These are phyloP conservation scores for Brasilioporus rufonigricans DNA, from an alignment of 768 basidiomycete species.

Conservation along the genomic window DNA sequence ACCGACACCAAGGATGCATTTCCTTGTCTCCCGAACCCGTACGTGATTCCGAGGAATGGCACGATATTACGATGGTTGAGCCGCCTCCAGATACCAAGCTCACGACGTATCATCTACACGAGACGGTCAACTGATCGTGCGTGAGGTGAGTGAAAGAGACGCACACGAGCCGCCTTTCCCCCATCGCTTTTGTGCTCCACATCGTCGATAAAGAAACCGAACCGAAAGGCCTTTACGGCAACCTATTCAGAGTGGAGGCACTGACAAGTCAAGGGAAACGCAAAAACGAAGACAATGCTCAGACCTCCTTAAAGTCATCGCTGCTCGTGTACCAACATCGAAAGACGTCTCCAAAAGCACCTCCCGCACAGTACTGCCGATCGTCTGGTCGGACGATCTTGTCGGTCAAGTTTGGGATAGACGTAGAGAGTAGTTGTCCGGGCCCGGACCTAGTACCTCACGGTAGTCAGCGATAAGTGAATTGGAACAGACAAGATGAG, in stretches of 20 bases:
- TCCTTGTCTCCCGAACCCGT: conserved; percentile 21
- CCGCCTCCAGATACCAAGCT: background rate
- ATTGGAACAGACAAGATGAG: too few relatives aligned
- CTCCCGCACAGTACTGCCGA: background rate
- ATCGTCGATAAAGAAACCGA: background rate
- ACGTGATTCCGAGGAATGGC: conserved; percentile 11
- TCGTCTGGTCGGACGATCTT: background rate
- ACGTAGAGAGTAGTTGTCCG: background rate
- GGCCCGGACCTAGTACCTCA: background rate
- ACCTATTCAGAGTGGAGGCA: background rate
- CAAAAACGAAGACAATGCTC: background rate
- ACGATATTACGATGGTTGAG: background rate
- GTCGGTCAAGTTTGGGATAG: background rate
- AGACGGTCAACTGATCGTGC: background rate
- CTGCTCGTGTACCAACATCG: background rate
- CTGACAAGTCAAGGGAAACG: background rate
- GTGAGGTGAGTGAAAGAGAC: background rate
- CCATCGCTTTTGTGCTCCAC: background rate
- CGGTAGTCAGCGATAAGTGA: too few relatives aligned
- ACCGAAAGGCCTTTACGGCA: background rate
- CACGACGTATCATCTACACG: conserved; percentile 2
- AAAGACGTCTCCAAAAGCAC: background rate
- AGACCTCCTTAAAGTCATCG: background rate
- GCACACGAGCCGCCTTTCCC: background rate
- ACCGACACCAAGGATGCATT: background rate